Percentiles rank a stretch among this genome's conserved stretches.
These are phyloP conservation scores for Cotoneaster glaucophyllus DNA, from an alignment of 306 rosid genomes.

Conservation along the genomic window DNA sequence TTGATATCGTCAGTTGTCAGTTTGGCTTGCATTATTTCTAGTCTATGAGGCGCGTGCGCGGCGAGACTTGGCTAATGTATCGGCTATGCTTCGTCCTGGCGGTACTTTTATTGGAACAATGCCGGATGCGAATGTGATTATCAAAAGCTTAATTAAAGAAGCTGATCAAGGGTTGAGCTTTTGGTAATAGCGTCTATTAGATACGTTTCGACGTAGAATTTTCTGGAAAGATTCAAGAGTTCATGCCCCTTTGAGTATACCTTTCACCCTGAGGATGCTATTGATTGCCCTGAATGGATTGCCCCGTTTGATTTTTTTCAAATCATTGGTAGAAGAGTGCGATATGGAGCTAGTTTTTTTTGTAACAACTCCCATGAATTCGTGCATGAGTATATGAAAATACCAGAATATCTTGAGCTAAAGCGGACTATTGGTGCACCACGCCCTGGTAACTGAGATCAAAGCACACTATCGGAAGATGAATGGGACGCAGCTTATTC, in stretches of 20 bases:
- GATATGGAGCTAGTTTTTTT: slow-evolving; percentile 80
- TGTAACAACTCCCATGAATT: slow-evolving; percentile 79
- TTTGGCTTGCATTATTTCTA: slow-evolving; percentile 66
- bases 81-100: slow-evolving; percentile 41
- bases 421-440: slow-evolving; percentile 88
- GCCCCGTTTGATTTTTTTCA: slow-evolving; percentile 76
- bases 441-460: slow-evolving; percentile 90
- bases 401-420: slow-evolving; percentile 66
- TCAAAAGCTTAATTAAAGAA: slow-evolving; percentile 75
- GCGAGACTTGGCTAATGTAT: slow-evolving; percentile 46
- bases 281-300: slow-evolving; percentile 97
- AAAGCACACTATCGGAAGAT: slow-evolving; percentile 43
- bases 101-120: slow-evolving; percentile 78
- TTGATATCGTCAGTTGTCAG: slow-evolving; percentile 86
- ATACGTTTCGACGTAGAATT: slow-evolving; percentile 77
- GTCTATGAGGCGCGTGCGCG: slow-evolving; percentile 55
- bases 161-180: slow-evolving; percentile 65
- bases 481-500: slow-evolving; percentile 71
- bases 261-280: slow-evolving; percentile 93
- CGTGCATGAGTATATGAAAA: slow-evolving; percentile 72
- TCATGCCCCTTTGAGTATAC: slow-evolving; percentile 81
- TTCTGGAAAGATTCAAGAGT: slow-evolving; percentile 70
- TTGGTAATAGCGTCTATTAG: slow-evolving; percentile 85
- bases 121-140: slow-evolving; percentile 91
- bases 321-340: slow-evolving; percentile 83